These are phyloP conservation scores for Lodderomyces orthopsilosis DNA, from an alignment of 1,139 yeast species.

Conservation along the genomic window DNA sequence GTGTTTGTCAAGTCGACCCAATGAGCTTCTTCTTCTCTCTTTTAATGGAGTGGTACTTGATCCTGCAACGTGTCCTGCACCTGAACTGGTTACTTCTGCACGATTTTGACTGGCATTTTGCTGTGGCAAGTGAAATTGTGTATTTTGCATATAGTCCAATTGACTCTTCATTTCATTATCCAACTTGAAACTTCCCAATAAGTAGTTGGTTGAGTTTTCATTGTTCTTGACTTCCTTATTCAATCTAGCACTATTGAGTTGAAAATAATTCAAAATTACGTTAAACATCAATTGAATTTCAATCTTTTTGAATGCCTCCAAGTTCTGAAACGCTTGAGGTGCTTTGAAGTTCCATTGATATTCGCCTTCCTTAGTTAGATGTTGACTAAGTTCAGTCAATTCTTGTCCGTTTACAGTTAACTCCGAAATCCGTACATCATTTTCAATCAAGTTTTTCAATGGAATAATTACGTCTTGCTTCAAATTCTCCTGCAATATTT, in stretches of 20 bases:
- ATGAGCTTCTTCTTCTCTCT: constrained; percentile 9
- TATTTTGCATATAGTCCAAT: constrained; percentile 31
- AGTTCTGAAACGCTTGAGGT: constrained; percentile 71
- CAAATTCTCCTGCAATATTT: constrained; percentile 48
- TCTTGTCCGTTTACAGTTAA: constrained; percentile 42
- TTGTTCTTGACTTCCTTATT: constrained; percentile 47
- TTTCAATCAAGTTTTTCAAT: constrained; percentile 49
- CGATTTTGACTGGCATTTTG: constrained; percentile 2
- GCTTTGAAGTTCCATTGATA: constrained; percentile 73
- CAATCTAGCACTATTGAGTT: constrained; percentile 51
- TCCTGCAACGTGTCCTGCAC: background rate
- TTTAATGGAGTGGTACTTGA: constrained; percentile 1
- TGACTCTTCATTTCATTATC: constrained; percentile 39
- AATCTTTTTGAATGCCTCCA: constrained; percentile 69
- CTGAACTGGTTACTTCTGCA: constrained; percentile 1
- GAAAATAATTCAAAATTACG: constrained; percentile 65
- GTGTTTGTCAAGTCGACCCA: constrained; percentile 7
- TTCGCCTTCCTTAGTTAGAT: constrained; percentile 32
- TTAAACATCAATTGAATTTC: constrained; percentile 70
- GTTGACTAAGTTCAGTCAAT: constrained; percentile 33
- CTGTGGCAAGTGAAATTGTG: constrained; percentile 22
- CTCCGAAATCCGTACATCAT: constrained; percentile 50
- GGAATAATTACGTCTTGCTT: constrained; percentile 58
- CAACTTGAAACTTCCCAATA: constrained; percentile 46
- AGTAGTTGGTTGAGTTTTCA: constrained; percentile 65